Evolutionary conservation across 2,329 filamentous ascomycete genomes (phyloP).

Genomic region (Cercospora nicotianae): DNA sequence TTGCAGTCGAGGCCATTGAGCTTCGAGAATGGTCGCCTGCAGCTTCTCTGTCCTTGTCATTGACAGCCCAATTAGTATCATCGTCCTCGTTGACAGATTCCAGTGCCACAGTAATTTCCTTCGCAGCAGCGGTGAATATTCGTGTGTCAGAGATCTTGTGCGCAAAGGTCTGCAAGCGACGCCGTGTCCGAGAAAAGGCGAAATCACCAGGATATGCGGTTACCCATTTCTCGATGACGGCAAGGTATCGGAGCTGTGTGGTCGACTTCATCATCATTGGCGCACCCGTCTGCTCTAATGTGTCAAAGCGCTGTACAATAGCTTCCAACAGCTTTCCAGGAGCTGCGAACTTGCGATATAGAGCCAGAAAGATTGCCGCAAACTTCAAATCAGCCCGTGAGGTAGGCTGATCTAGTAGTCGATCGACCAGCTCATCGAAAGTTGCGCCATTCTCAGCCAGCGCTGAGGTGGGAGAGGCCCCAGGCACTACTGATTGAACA

Average conservation of each 20-base stretch:
- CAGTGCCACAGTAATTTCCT: slow-evolving; percentile 79
- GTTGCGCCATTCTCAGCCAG: slow-evolving; percentile 58
- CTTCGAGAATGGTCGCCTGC: slow-evolving; percentile 41
- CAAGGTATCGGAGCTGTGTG: slow-evolving; percentile 78
- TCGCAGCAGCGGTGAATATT: slow-evolving; percentile 79
- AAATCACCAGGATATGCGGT: slow-evolving; percentile 90
- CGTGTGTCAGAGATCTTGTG: slow-evolving; percentile 70
- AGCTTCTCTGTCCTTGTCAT: slow-evolving; percentile 62
- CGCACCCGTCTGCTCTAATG: slow-evolving; percentile 64
- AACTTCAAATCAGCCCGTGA: slow-evolving; percentile 90
- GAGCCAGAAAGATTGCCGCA: slow-evolving; percentile 79
- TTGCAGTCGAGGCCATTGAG: slow-evolving; percentile 36
- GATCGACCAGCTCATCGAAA: slow-evolving; percentile 66
- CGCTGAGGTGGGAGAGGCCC: slow-evolving; percentile 25
- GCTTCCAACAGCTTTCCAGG: slow-evolving; percentile 75
- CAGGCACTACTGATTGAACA: slow-evolving; percentile 37
- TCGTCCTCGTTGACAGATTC: slow-evolving; percentile 80
- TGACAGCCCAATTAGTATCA: slow-evolving; percentile 87
- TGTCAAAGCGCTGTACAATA: slow-evolving; percentile 74
- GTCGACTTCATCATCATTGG: slow-evolving; percentile 75
- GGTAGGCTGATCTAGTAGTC: slow-evolving; percentile 77
- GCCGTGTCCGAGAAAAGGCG: slow-evolving; percentile 71
- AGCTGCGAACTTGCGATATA: slow-evolving; percentile 91
- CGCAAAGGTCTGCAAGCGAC: slow-evolving; percentile 73
- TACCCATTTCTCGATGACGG: slow-evolving; percentile 85